A percentile compares a stretch with the other conserved stretches of the same genome.
Conservation (phyloP, 768 basidiomycete genomes). For the Leccinum sublutescens region DNA sequence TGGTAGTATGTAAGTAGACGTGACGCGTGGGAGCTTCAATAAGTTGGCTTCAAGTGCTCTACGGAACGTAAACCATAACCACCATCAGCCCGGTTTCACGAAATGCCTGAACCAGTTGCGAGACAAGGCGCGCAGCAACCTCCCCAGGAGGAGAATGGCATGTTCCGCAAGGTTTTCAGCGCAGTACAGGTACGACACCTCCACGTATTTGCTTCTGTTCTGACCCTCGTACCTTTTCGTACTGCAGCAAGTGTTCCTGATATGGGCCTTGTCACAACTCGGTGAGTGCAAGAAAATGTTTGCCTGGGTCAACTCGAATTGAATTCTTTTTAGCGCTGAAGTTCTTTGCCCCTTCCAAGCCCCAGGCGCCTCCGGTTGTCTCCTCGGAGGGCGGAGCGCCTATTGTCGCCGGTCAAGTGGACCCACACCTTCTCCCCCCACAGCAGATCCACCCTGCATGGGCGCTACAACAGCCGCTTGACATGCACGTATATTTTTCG, state of each 20-base stretch:
- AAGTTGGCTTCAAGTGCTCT: background rate
- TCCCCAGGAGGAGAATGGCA: slow-evolving; percentile 33
- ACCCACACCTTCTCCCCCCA: slow-evolving; percentile 55
- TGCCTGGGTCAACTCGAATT: background rate
- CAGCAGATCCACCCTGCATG: slow-evolving; percentile 55
- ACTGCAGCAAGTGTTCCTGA: slow-evolving; percentile 62
- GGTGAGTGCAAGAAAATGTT: slow-evolving; percentile 38
- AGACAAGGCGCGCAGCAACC: slow-evolving; percentile 19
- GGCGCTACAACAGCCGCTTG: slow-evolving; percentile 56
- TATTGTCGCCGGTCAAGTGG: slow-evolving; percentile 29
- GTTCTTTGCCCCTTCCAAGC: slow-evolving; percentile 39
- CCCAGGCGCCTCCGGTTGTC: slow-evolving; percentile 30
- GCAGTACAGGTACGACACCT: slow-evolving; percentile 42
- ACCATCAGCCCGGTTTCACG: slow-evolving; percentile 7
- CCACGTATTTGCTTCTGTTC: slow-evolving; percentile 1
- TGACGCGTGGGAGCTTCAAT: slow-evolving; percentile 22
- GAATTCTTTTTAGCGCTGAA: slow-evolving; percentile 39
- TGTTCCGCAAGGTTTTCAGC: slow-evolving; percentile 36
- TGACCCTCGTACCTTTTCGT: slow-evolving; percentile 7
- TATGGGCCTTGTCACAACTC: slow-evolving; percentile 66
- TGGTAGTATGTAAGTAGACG: background rate
- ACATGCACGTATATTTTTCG: slow-evolving; percentile 74
- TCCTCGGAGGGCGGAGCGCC: slow-evolving; percentile 22
- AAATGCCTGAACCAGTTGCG: slow-evolving; percentile 26
- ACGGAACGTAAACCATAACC: background rate